phyloP scores from a whole-genome alignment of 345 rosid genomes.

The Linum tenue region DNA sequence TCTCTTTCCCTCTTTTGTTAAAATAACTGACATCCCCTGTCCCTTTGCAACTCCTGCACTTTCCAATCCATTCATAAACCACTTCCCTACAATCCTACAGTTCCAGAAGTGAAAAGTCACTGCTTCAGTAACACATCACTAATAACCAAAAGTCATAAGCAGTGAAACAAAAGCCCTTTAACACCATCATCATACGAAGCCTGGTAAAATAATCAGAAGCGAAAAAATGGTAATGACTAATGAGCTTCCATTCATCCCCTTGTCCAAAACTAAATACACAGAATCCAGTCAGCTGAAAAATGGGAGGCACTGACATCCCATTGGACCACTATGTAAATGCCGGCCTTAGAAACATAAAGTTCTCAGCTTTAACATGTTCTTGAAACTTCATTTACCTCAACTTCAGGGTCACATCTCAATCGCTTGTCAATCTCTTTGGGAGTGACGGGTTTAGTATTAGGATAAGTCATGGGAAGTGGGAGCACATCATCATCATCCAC shows the following conservation, averaged over 20 bases:
- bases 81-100: conserved; percentile 75
- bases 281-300: no score
- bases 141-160: no score
- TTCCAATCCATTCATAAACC: conserved; percentile 96
- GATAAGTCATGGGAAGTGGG: conserved; percentile 93
- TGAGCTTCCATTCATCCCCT: no score
- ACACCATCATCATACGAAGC: no score
- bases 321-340: no score
- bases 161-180: no score
- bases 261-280: no score
- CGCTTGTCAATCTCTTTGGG: conserved; percentile 67
- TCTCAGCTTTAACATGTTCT: background rate
- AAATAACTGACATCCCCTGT: conserved; percentile 74
- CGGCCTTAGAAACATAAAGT: background rate
- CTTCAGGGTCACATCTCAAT: conserved; percentile 56
- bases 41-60: conserved; percentile 89
- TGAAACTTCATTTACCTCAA: conserved; percentile 37
- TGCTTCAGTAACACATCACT: background rate
- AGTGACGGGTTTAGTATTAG: conserved; percentile 65
- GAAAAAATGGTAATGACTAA: no score
- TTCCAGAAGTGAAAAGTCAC: background rate
- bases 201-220: no score
- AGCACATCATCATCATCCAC: conserved; percentile 57
- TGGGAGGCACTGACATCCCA: no score
- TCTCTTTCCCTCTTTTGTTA: conserved; percentile 79